These are phyloP conservation scores for Metschnikowia lochheadii DNA, from an alignment of 805 yeast genomes.

Conservation along the genomic window DNA sequence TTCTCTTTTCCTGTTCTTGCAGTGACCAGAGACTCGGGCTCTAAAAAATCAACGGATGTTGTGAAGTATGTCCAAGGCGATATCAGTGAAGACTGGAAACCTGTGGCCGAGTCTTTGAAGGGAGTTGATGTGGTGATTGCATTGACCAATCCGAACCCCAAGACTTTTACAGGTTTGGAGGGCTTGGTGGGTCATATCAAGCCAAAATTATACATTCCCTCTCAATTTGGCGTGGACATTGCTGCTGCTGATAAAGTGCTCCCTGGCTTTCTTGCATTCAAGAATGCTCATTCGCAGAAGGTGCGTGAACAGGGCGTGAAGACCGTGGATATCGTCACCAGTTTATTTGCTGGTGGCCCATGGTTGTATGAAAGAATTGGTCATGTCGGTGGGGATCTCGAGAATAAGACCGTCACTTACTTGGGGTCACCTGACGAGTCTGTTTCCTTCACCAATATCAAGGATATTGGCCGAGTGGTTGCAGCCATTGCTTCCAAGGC, in stretches of 20 bases:
- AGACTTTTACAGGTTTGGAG: constrained; percentile 30
- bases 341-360: constrained; percentile 33
- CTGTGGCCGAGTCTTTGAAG: constrained; percentile 30
- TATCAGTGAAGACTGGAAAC: constrained; percentile 20
- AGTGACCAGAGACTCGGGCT: constrained; percentile 40
- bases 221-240: constrained; percentile 55
- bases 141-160: constrained; percentile 32
- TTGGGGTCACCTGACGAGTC: constrained; percentile 38
- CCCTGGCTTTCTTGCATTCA: constrained; percentile 34
- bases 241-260: constrained; percentile 21
- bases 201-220: constrained; percentile 53
- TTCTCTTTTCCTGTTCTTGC: constrained; percentile 47
- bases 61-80: constrained; percentile 39
- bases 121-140: constrained; percentile 52
- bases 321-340: constrained; percentile 40
- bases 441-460: constrained; percentile 13
- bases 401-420: constrained; percentile 30
- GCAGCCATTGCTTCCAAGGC: constrained; percentile 34
- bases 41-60: constrained; percentile 31
- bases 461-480: constrained; percentile 46
- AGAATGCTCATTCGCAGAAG: constrained; percentile 32
- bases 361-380: constrained; percentile 32
- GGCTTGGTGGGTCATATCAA: constrained; percentile 36
- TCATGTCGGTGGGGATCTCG: constrained; percentile 32
- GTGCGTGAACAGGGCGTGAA: constrained; percentile 45